Evolutionary conservation across 345 rosid genomes (phyloP), one percentile per base, ranked within the genome.

Genomic region (Eutrema yunnanense): DNA sequence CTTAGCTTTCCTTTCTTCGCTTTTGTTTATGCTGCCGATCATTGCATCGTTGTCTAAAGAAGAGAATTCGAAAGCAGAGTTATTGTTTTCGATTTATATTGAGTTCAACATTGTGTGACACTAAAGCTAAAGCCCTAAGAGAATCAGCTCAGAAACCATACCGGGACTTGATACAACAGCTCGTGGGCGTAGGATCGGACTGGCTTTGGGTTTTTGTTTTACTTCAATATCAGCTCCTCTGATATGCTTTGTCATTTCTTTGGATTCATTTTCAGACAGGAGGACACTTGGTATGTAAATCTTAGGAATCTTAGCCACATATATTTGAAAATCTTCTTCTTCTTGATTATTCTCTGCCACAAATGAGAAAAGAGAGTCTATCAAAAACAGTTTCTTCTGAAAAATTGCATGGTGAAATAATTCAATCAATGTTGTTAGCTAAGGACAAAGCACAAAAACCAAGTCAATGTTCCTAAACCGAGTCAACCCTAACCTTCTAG

Each of bases 91-190:
- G 9, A 30, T 36, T 16, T 16, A n/a, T 16, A 41, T 7, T 2
- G n/a, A 71, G 42, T 49, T 55, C 26, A 56, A 34, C 55, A 47
- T 34, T 40, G 59, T 29, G 4, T 29, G 19, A 58, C 14, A 14
- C 1, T 6, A 33, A n/a, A n/a, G n/a, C n/a, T n/a, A n/a, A n/a
- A n/a, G n/a, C n/a, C n/a, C n/a, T n/a, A 59, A 1, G 9, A 2
- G 4, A 40, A 43, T 13, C 46, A 48, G 52, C 27, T 60, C 9
- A 2, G 27, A 6, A 49, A 50, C 36, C 49, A 27, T 68, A 75
- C 79, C 74, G 16, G 79, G 79, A 47, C 79, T 75, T 44, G 79
- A 75, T 37, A 75, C 59, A 69, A 75, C 74, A 38, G 79, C 79
- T 5, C 74, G 79, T 38, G 79, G 79, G 5, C 79, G 79, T 5